phyloP scores from a whole-genome alignment of 164 flowering plant species.

The Vitis labrusca region DNA sequence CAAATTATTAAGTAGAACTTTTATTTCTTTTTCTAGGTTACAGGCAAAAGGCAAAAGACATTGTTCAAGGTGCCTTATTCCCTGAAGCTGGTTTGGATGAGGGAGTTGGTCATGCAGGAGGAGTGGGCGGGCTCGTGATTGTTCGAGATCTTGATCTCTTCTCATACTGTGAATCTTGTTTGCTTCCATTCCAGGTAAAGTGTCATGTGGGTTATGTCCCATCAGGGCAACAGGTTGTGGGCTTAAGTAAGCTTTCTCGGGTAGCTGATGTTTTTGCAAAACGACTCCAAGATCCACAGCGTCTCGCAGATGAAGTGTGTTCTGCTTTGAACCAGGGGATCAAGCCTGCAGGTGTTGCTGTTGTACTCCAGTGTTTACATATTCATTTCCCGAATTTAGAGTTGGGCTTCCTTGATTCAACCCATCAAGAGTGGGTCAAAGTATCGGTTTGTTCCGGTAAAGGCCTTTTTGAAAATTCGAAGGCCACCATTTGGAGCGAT shows the following conservation, averaged over 20 bases:
- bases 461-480: constrained; percentile 68
- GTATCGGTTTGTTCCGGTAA: constrained; percentile 58
- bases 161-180: constrained; percentile 90
- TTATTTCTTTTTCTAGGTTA: constrained; percentile 55
- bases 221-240: constrained; percentile 76
- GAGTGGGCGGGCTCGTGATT: constrained; percentile 85
- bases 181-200: constrained; percentile 89
- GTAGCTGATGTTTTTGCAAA: constrained; percentile 88
- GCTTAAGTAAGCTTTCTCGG: constrained; percentile 89
- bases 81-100: constrained; percentile 85
- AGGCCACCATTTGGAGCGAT: constrained; percentile 67
- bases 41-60: constrained; percentile 65
- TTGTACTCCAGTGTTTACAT: constrained; percentile 79
- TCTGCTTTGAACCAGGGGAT: constrained; percentile 67
- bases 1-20: background rate
- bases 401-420: constrained; percentile 29
- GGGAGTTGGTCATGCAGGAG: constrained; percentile 79
- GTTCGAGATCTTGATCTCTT: constrained; percentile 89
- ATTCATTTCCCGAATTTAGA: constrained; percentile 63
- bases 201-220: constrained; percentile 98
- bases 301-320: constrained; percentile 80
- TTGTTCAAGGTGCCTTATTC: constrained; percentile 82
- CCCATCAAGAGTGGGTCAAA: constrained; percentile 49
- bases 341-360: constrained; percentile 85
- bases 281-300: constrained; percentile 87